These are phyloP conservation scores for Nannochloropsis gaditana DNA, from an alignment of 108 stramenopile species.

Conservation along the genomic window DNA sequence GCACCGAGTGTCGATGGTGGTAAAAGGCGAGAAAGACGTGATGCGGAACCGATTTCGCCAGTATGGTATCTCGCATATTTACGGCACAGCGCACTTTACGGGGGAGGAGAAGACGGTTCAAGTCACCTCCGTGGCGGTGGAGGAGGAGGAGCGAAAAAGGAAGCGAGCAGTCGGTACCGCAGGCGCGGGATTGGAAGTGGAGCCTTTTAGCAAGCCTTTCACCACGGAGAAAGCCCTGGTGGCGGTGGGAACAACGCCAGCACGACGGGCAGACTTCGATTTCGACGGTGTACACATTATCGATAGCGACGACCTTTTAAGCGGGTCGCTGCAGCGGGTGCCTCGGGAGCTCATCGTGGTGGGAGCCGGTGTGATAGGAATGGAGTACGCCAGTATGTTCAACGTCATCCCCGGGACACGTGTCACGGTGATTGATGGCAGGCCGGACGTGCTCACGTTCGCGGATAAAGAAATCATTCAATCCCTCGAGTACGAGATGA, in stretches of 20 bases:
- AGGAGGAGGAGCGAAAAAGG: neutral
- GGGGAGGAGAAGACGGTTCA: neutral
- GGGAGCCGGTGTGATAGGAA: constrained; percentile 46
- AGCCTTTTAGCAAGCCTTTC: neutral
- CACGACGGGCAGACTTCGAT: neutral
- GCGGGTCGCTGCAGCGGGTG: neutral
- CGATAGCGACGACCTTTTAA: neutral
- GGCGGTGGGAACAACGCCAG: neutral
- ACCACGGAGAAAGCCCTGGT: constrained; percentile 10
- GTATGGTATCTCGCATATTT: neutral
- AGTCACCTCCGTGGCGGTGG: constrained; percentile 4
- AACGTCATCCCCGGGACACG: constrained; percentile 40
- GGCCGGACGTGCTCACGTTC: constrained; percentile 33
- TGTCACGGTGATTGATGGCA: constrained; percentile 41
- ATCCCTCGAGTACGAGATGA: constrained; percentile 39
- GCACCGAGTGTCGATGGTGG: constrained; percentile 9
- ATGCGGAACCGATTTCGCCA: constrained; percentile 1
- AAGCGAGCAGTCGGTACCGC: neutral
- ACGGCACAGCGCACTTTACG: neutral
- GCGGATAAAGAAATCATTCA: constrained; percentile 39
- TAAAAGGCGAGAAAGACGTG: neutral
- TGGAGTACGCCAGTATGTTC: constrained; percentile 50
- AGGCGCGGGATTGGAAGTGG: constrained; percentile 10
- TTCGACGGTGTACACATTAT: constrained; percentile 17
- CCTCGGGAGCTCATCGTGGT: constrained; percentile 47